A percentile compares a stretch with the other conserved stretches of the same genome.
These are phyloP conservation scores for Aspergillus transmontanensis DNA, from an alignment of 2,329 filamentous ascomycete genomes.

Conservation along the genomic window DNA sequence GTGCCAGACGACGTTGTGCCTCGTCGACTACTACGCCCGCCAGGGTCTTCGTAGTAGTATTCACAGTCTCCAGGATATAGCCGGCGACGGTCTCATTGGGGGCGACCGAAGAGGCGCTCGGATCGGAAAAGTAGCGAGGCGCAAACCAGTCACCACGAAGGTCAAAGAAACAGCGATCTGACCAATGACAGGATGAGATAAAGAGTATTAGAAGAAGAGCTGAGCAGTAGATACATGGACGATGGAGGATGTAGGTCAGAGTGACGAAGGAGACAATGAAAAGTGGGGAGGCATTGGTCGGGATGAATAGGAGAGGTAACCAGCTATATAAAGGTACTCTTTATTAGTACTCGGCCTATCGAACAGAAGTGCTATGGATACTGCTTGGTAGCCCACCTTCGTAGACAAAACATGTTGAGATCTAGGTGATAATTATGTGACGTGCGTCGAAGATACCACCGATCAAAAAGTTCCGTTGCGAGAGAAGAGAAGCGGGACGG, in stretches of 20 bases:
- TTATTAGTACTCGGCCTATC: not conserved
- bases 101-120: constrained; percentile 25
- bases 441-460: not conserved
- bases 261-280: constrained; percentile 89
- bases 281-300: constrained; percentile 79
- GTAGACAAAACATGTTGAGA: constrained; percentile 65
- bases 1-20: constrained; percentile 44
- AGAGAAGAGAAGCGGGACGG: not conserved
- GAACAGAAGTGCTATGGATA: not conserved
- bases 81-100: constrained; percentile 37
- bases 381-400: constrained; percentile 53
- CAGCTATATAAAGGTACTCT: constrained; percentile 57
- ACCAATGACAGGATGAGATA: constrained; percentile 87
- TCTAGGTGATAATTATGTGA: not conserved
- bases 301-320: constrained; percentile 85
- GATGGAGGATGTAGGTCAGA: constrained; percentile 93
- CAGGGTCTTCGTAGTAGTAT: constrained; percentile 70
- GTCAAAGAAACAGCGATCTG: constrained; percentile 89
- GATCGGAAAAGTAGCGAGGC: constrained; percentile 57
- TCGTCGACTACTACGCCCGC: constrained; percentile 69
- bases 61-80: constrained; percentile 55
- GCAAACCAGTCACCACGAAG: constrained; percentile 91
- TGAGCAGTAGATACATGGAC: constrained; percentile 97
- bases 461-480: not conserved
- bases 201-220: constrained; percentile 94